Percentiles rank a stretch among this genome's conserved stretches.
phyloP scores from a whole-genome alignment of 2,329 filamentous ascomycete genomes.

The Colletotrichum liaoningense region DNA sequence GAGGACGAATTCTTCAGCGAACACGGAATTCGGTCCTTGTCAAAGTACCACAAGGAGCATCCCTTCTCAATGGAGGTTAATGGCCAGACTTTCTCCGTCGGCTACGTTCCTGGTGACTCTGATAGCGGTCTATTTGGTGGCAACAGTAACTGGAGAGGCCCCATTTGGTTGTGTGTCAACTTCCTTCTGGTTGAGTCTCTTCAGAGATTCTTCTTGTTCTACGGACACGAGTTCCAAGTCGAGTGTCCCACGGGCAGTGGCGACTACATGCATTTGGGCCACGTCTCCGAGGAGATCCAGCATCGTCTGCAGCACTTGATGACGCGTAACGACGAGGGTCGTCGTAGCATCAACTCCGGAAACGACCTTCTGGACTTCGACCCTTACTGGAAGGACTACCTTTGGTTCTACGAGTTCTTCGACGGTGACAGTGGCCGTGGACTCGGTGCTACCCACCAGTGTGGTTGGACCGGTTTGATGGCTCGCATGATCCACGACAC shows the following conservation, averaged over 20 bases:
- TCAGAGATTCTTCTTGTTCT: conserved; percentile 97
- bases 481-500: conserved; percentile 98
- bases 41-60: conserved; percentile 89
- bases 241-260: conserved; percentile 95
- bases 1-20: conserved; percentile 93
- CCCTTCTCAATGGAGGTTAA: conserved; percentile 97
- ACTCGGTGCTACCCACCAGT: conserved; percentile 92
- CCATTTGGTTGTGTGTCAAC: conserved; percentile 96
- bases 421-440: conserved; percentile 92
- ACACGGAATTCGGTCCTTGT: conserved; percentile 91
- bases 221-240: conserved; percentile 87
- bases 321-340: conserved; percentile 83
- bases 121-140: conserved; percentile 95
- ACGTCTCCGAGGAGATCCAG: conserved; percentile 94
- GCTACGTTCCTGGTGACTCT: conserved; percentile 94
- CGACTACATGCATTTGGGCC: conserved; percentile 94
- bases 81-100: conserved; percentile 86
- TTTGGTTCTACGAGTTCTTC: conserved; percentile 99
- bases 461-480: conserved; percentile 95
- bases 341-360: conserved; percentile 87
- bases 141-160: conserved; percentile 97
- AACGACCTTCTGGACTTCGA: conserved; percentile 91
- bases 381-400: conserved; percentile 89
- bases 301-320: conserved; percentile 95
- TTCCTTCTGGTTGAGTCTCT: conserved; percentile 93